Base-by-base conservation (phyloP, 2,329 filamentous ascomycete species). In the Hawksworthiomyces lignivorus region DNA sequence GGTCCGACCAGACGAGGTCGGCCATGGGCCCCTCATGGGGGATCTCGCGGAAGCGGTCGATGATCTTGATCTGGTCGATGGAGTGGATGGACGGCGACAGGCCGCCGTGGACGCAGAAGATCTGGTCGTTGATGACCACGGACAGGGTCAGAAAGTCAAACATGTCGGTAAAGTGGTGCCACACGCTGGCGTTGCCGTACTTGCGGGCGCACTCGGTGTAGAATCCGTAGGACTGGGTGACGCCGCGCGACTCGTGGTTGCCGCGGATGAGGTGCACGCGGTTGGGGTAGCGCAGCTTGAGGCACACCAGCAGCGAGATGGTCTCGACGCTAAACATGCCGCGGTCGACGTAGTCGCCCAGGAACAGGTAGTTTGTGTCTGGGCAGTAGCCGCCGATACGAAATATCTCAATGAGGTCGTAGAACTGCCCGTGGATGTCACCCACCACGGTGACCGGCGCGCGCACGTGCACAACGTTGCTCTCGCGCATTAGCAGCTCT, bases 91-190 rank as follows among this genome's bases (percentile, higher is more conserved):
- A 89, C 1, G 86, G 86, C 1, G 84, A 89, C 17, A 92, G 74
- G 18, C 86, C 82, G 60, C 92, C 92, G 62, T 98, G 92, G 7
- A 98, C 92, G 63, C 92, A 98, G 63, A 98, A 98, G 52, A 98
- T 98, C 62, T 97, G 87, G 63, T 98, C 85, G 62, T 97, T 94
- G 60, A 98, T 98, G 50, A 98, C 90, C 47, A 97, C 94, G 55
- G 87, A 94, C 44, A 98, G 71, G 7, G 90, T 97, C 50, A 98
- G 73, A 63, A 94, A 98, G 67, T 98, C 92, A 65, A 98, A 98
- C 89, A 98, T 97, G 67, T 98, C 92, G 51, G 92, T 98, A 61
- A 98, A 98, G 63, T 97, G 92, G 64, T 98, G 92, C 92, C 92
- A 98, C 18, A 98, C 92, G 56, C 92, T 96, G 50, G 92, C 88